Base-by-base conservation (phyloP, 2,329 filamentous ascomycete species). In the Claviceps purpurea region DNA sequence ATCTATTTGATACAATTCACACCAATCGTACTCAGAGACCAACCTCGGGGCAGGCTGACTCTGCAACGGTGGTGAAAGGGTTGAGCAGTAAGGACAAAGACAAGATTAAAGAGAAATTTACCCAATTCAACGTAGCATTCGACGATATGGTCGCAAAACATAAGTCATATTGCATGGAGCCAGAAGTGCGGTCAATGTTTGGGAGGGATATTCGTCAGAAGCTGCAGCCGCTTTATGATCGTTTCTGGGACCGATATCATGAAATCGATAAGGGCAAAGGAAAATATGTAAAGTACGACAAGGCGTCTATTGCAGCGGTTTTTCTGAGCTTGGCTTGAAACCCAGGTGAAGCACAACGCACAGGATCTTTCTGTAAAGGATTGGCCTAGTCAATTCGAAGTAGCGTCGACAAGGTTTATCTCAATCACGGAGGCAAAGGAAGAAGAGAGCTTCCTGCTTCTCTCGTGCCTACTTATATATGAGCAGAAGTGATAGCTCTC, bases 281-380 rank as follows among this genome's bases (percentile, higher is more conserved):
- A 59, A 98, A 98, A 69, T 95, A 97, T 68, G 89, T 95, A 66
- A 96, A 95, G 72, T 97, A 95, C 66, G 90, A 96, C 72, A 96
- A 96, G 73, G 75, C 76, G 42, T 79, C 82, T 47, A 84, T 98
- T 61, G 81, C 85, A 47, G 79, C 79, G 22, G 74, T 84, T 10
- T 83, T 83, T 60, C 61, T 72, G 50, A 77, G 73, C 50, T 65
- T 82, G 3, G 61, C 66, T 40, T 69, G 58, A 67, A 37, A 5
- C 8, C 26, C 26, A 26, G 5, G 26, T 26, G 26, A 26, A 26
- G 26, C 26, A 26, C 26, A 8, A 26, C 8, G 7, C 26, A 26
- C 6, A 26, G 26, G 26, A 8, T 26, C 26, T 26, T 26, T 8
- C 26, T 8, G 26, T 26, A 26, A 26, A 26, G 26, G 26, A 26